Evolutionary conservation across 345 rosid genomes (phyloP).

Genomic region (Aquilaria yunnanensis): DNA sequence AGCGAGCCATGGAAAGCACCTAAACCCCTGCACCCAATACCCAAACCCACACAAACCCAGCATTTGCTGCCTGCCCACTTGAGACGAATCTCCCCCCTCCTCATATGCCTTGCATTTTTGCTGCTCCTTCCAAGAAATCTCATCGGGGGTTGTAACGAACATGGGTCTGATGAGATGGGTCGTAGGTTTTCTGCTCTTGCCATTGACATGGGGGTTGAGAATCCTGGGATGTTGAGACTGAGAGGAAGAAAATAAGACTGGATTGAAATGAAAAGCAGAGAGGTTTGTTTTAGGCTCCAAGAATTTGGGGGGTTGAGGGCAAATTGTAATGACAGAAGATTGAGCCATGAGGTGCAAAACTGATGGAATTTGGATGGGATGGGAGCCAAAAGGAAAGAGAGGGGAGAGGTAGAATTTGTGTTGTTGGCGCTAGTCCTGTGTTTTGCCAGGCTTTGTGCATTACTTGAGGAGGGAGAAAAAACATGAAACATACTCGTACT

Average conservation of each 20-base stretch:
- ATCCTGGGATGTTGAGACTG: not conserved
- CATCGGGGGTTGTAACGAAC: slow-evolving; percentile 19
- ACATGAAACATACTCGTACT: not conserved
- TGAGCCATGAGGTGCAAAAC: too few species aligned
- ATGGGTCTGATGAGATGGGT: slow-evolving; percentile 20
- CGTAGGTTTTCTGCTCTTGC: slow-evolving; percentile 14
- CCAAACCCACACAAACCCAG: slow-evolving; percentile 71
- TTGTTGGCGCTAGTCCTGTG: too few species aligned
- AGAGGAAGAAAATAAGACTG: slow-evolving; percentile 2
- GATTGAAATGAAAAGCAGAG: slow-evolving; percentile 1
- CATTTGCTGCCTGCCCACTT: slow-evolving; percentile 46
- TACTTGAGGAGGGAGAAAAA: slow-evolving; percentile 1
- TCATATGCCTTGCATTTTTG: slow-evolving; percentile 13
- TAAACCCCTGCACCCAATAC: slow-evolving; percentile 81
- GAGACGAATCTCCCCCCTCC: slow-evolving; percentile 27
- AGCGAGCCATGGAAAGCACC: slow-evolving; percentile 96
- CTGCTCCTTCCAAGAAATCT: slow-evolving; percentile 28
- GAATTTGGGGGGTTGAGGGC: slow-evolving; percentile 12
- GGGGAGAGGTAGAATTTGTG: too few species aligned
- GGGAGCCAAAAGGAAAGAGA: too few species aligned
- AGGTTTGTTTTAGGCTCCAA: slow-evolving; percentile 5
- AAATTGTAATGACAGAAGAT: not conserved
- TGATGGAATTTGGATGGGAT: too few species aligned
- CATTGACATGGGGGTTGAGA: slow-evolving; percentile 13
- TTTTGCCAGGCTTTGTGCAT: not conserved